Evolutionary conservation across 2,329 filamentous ascomycete species (phyloP), one percentile per base, ranked within the genome.

Genomic region (Parastagonospora nodorum): DNA sequence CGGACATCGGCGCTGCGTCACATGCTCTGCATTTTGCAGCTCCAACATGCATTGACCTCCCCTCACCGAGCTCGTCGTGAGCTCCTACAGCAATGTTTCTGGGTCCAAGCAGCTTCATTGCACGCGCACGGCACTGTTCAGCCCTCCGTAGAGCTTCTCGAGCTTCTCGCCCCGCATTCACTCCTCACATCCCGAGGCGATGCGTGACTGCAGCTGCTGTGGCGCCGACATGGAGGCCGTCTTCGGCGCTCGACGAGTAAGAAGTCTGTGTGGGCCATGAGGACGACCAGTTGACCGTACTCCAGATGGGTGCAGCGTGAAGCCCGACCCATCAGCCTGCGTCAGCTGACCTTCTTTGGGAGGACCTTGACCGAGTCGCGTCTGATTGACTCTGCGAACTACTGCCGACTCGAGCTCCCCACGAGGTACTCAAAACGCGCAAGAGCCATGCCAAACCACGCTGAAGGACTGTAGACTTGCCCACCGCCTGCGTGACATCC

Each of bases 321-420:
- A 72, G 92, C 92, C 42, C 85, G 92, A 45, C 94, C 94, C n/a
- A 97, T 99, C 71, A 96, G 91, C 77, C 79, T 99, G 65, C 89
- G 94, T 51, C 94, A 97, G 76, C 84, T 99, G 66, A 97, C 96
- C 78, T 95, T 97, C 67, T 99, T 97, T 75, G 94, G 94, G 28
- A 88, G 94, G 41, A 95, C 92, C 16, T 78, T 99, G 70, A 97
- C 92, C 41, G 92, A 97, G 76, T 82, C 86, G 44, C 88, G 95
- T 50, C 82, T 99, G 55, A 84, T 99, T 62, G 92, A 90, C 76
- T 97, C 92, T 37, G 94, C 94, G 55, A 99, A 99, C 76, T 99
- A 99, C 79, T 92, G 97, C 45, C 89, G 94, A 50, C 92, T 92
- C 5, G 94, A 99, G 78, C 84, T 99, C 45, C 93, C 93, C 6